Percentiles rank a stretch among this genome's conserved stretches.
Evolutionary conservation across 2,329 filamentous ascomycete species (phyloP).

Genomic region (Fusarium tjaetaba): DNA sequence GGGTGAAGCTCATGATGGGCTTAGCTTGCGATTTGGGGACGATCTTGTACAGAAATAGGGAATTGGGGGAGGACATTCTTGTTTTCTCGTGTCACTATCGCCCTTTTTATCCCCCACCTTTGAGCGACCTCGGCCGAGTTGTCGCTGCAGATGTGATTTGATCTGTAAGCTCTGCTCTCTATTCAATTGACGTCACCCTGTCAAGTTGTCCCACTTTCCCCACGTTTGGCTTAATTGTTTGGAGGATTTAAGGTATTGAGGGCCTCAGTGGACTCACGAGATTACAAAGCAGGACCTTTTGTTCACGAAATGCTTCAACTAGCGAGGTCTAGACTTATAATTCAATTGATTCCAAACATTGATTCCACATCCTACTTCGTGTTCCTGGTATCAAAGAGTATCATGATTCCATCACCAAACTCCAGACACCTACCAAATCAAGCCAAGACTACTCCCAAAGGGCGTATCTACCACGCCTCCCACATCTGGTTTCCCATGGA

Average conservation of each 20-base stretch:
- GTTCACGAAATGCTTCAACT: neutral
- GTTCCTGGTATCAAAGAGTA: slow-evolving; percentile 6
- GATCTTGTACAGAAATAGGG: neutral
- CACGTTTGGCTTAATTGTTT: neutral
- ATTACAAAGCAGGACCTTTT: slow-evolving; percentile 18
- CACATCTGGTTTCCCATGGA: slow-evolving; percentile 85
- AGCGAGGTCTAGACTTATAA: neutral
- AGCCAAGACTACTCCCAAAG: neutral
- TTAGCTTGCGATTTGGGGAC: slow-evolving; percentile 2
- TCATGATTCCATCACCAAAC: slow-evolving; percentile 12
- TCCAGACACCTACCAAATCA: neutral
- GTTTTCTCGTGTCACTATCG: slow-evolving; percentile 1
- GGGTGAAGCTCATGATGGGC: slow-evolving; percentile 28
- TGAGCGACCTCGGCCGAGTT: neutral
- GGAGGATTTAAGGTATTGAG: too few species aligned
- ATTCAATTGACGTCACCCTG: slow-evolving; percentile 17
- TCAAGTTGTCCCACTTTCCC: neutral
- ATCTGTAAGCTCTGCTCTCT: slow-evolving; percentile 3
- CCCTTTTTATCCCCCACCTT: slow-evolving; percentile 4
- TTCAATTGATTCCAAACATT: neutral
- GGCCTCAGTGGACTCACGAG: neutral
- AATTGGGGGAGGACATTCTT: neutral
- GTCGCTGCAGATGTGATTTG: neutral
- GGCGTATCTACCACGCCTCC: slow-evolving; percentile 71
- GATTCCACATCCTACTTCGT: slow-evolving; percentile 19